Evolutionary conservation across 192 early-diverging fungal species (phyloP).

Genomic region (Chytriomyces confervae): DNA sequence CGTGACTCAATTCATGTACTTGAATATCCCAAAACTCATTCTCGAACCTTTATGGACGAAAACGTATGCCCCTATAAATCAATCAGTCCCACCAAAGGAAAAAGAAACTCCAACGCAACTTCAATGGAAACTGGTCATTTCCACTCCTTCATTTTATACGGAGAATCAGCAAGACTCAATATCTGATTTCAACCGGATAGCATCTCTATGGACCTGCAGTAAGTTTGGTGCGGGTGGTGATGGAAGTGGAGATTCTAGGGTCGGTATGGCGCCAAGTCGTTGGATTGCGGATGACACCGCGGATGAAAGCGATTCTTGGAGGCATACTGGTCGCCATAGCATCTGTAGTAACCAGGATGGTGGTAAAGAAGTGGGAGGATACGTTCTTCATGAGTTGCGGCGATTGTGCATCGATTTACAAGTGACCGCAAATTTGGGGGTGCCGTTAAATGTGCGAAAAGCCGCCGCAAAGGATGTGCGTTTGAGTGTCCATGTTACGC

Average conservation of each 20-base stretch:
- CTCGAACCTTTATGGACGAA: not conserved
- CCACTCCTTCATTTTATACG: not conserved
- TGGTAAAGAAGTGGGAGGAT: not conserved
- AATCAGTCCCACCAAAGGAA: too few species aligned
- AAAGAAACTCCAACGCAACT: not conserved
- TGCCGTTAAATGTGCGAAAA: not conserved
- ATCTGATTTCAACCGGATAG: not conserved
- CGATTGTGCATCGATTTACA: not conserved
- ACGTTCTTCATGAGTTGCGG: not conserved
- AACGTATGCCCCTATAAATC: not conserved
- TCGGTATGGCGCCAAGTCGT: not conserved
- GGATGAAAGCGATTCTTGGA: not conserved
- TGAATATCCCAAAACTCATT: not conserved
- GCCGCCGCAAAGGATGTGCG: not conserved
- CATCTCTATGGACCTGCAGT: conserved; percentile 27
- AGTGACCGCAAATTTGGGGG: not conserved
- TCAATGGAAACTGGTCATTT: conserved; percentile 25
- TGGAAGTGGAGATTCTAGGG: conserved; percentile 1
- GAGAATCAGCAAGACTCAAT: not conserved
- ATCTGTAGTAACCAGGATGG: too few species aligned
- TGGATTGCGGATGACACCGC: not conserved
- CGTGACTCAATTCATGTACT: not conserved
- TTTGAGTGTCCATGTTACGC: conserved; percentile 9
- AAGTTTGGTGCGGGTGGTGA: conserved; percentile 31
- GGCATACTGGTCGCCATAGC: too few species aligned